Conservation (phyloP, 441 rosid species). For the California macrophylla region DNA sequence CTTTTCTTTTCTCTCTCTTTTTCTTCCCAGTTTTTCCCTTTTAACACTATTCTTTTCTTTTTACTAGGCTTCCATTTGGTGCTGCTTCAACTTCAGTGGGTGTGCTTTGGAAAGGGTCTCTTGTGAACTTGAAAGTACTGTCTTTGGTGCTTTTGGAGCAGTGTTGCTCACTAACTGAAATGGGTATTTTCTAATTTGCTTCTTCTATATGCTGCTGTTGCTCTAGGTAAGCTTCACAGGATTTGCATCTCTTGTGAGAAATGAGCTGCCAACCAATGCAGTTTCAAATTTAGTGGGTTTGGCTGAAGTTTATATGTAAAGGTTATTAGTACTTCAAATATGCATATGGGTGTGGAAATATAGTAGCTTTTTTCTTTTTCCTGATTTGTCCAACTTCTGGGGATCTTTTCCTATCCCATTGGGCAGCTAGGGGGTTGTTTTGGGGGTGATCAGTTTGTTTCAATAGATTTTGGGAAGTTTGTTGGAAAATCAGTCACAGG, state of each 20-base stretch:
- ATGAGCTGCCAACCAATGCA: too few species aligned
- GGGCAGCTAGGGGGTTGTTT: constrained; percentile 15
- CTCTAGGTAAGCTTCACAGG: constrained; percentile 9
- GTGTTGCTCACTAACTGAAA: constrained; percentile 9
- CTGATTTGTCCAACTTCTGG: too few species aligned
- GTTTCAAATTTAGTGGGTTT: constrained; percentile 15
- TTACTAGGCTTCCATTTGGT: constrained; percentile 21
- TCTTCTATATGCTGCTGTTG: constrained; percentile 2
- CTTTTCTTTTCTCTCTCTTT: constrained; percentile 24
- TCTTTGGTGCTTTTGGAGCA: constrained; percentile 16
- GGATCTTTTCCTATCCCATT: constrained; percentile 13
- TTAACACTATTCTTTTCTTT: constrained; percentile 27
- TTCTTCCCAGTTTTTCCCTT: constrained; percentile 13
- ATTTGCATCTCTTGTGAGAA: too few species aligned
- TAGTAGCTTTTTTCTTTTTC: too few species aligned
- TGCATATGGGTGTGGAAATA: constrained; percentile 10
- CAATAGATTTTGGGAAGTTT: constrained; percentile 11
- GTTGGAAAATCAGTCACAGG: constrained; percentile 19
- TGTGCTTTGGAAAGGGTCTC: constrained; percentile 19
- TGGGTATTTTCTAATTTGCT: constrained; percentile 7
- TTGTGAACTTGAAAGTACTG: constrained; percentile 19
- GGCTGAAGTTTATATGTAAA: constrained; percentile 13
- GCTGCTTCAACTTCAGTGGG: constrained; percentile 17
- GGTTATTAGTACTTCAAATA: neutral
- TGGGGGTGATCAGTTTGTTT: constrained; percentile 17